A percentile compares a stretch with the other conserved stretches of the same genome.
phyloP scores from a whole-genome alignment of 2,329 filamentous ascomycete genomes.

The Stemphylium beticola region DNA sequence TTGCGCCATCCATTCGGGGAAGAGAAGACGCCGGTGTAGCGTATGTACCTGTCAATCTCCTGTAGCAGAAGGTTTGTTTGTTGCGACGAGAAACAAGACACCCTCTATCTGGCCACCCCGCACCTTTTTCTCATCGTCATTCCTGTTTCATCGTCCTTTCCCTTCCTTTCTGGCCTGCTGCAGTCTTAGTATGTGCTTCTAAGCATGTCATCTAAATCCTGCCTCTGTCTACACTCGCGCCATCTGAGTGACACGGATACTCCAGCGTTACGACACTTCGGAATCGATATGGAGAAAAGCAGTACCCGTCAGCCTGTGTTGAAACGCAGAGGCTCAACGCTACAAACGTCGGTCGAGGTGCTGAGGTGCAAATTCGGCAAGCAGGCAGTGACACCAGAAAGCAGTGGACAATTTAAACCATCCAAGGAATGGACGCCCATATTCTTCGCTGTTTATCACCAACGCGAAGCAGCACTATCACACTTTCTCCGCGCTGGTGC shows the following conservation, averaged over 20 bases:
- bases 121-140: constrained; percentile 1
- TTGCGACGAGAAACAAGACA: neutral
- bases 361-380: constrained; percentile 40
- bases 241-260: constrained; percentile 21
- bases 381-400: constrained; percentile 13
- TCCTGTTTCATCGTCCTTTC: constrained; percentile 1
- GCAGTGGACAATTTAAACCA: constrained; percentile 19
- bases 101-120: constrained; percentile 9
- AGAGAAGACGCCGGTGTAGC: constrained; percentile 6
- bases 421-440: constrained; percentile 41
- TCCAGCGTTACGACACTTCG: constrained; percentile 22
- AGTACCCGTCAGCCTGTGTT: constrained; percentile 8
- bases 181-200: constrained; percentile 6
- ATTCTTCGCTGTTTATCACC: constrained; percentile 38
- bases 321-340: constrained; percentile 31
- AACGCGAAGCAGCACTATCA: constrained; percentile 41
- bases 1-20: constrained; percentile 5
- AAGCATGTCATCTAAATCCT: constrained; percentile 25
- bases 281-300: constrained; percentile 21
- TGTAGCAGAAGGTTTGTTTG: constrained; percentile 1
- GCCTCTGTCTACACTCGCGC: constrained; percentile 23
- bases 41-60: constrained; percentile 11
- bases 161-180: neutral
- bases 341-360: constrained; percentile 42
- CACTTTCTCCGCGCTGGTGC: constrained; percentile 39